A percentile compares a stretch with the other conserved stretches of the same genome.
Evolutionary conservation across 345 rosid species (phyloP).

Genomic region (Hibiscus tridactylites): DNA sequence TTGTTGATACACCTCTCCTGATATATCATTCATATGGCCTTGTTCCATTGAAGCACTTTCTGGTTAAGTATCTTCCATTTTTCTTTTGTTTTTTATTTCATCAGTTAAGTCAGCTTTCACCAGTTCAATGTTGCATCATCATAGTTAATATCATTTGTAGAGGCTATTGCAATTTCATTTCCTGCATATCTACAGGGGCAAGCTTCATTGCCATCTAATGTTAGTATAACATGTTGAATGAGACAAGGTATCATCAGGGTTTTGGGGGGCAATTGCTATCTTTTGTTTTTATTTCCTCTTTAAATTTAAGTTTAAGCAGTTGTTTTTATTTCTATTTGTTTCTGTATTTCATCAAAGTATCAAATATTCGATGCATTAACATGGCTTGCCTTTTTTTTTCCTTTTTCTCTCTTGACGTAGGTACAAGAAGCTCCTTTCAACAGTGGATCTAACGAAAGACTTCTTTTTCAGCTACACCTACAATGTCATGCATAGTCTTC

Average conservation of each 20-base stretch:
- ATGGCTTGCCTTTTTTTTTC: slow-evolving; percentile 16
- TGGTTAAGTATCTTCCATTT: slow-evolving; percentile 11
- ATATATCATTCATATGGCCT: slow-evolving; percentile 10
- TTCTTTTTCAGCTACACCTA: slow-evolving; percentile 98
- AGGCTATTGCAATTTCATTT: slow-evolving; percentile 43
- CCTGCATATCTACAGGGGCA: slow-evolving; percentile 58
- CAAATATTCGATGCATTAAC: slow-evolving; percentile 24
- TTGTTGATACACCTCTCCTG: slow-evolving; percentile 21
- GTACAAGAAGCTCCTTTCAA: slow-evolving; percentile 95
- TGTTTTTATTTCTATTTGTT: slow-evolving; percentile 18
- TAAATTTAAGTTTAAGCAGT: slow-evolving; percentile 9
- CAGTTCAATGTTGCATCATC: slow-evolving; percentile 15
- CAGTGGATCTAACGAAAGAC: slow-evolving; percentile 91
- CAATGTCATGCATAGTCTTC: slow-evolving; percentile 76
- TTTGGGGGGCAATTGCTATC: slow-evolving; percentile 32
- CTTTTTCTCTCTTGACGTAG: slow-evolving; percentile 40
- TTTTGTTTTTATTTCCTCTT: slow-evolving; percentile 19
- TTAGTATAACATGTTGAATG: slow-evolving; percentile 41
- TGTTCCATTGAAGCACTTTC: slow-evolving; percentile 15
- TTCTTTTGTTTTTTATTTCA: neutral
- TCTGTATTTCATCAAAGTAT: neutral
- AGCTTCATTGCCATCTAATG: slow-evolving; percentile 56
- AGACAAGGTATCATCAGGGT: slow-evolving; percentile 63
- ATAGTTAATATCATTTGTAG: slow-evolving; percentile 37
- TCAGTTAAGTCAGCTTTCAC: slow-evolving; percentile 19